These are phyloP conservation scores for Penicillium freii DNA, from an alignment of 2,329 filamentous ascomycete genomes.

Conservation along the genomic window DNA sequence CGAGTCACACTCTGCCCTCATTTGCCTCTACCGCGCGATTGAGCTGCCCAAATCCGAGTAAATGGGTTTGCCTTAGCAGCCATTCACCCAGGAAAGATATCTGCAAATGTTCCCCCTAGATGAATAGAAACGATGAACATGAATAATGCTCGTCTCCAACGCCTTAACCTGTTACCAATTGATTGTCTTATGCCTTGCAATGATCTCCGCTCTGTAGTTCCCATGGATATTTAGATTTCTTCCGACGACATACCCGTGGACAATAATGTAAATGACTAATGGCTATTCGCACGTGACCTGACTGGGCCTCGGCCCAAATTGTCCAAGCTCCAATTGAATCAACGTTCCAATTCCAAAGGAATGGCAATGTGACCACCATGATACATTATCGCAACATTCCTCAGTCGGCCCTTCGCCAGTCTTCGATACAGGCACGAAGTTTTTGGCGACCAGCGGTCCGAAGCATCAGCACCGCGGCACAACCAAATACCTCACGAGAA, in stretches of 20 bases:
- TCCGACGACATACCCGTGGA: neutral
- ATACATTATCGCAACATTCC: conserved; percentile 24
- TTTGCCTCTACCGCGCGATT: conserved; percentile 52
- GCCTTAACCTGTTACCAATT: neutral
- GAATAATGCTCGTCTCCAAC: conserved; percentile 15
- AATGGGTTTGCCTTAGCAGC: neutral
- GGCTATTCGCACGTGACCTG: neutral
- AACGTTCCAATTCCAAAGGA: neutral
- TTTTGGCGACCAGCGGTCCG: conserved; percentile 14
- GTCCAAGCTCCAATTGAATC: conserved; percentile 2
- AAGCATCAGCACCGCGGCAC: conserved; percentile 22
- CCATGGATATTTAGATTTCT: neutral
- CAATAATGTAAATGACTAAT: neutral
- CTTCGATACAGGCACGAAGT: neutral
- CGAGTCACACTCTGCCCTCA: conserved; percentile 52
- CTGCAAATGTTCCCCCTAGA: conserved; percentile 18
- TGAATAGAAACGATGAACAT: conserved; percentile 27
- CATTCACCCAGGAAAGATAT: conserved; percentile 3
- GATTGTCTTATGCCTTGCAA: neutral
- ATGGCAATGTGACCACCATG: conserved; percentile 30
- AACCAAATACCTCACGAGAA: conserved; percentile 16
- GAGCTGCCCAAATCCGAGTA: conserved; percentile 47
- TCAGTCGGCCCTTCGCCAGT: conserved; percentile 21
- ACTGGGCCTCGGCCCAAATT: neutral
- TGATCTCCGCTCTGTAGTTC: neutral